Conservation (phyloP, 495 filamentous ascomycete genomes). For the Penicillium soppii region DNA sequence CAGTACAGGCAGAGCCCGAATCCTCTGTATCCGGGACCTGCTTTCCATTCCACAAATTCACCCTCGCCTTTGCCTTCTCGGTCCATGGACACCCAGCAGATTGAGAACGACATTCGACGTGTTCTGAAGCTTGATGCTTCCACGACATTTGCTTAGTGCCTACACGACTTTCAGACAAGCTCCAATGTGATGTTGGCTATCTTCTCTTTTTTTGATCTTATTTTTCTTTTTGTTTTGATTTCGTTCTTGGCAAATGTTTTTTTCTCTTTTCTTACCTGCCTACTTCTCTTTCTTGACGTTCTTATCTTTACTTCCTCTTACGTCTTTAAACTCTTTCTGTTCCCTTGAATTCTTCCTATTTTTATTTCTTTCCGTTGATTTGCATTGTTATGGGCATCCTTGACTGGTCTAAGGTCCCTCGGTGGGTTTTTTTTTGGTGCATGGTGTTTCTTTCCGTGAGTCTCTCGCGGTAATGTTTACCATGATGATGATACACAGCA, state of each 20-base stretch:
- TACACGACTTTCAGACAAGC: too few relatives aligned
- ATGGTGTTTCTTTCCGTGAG: constrained; percentile 14
- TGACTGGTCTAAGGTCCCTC: constrained; percentile 25
- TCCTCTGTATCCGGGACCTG: constrained; percentile 20
- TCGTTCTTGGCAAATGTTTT: background rate
- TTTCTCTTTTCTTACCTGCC: constrained; percentile 6
- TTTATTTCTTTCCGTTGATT: constrained; percentile 4
- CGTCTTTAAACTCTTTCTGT: too few relatives aligned
- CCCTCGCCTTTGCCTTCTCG: constrained; percentile 28
- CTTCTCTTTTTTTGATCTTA: too few relatives aligned
- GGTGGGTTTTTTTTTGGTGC: constrained; percentile 18
- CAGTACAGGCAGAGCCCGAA: constrained; percentile 1
- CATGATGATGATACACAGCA: constrained; percentile 20
- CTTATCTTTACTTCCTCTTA: constrained; percentile 3
- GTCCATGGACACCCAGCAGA: constrained; percentile 41
- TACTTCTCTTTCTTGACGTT: background rate
- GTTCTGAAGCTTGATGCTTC: constrained; percentile 50
- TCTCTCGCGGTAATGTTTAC: constrained; percentile 6
- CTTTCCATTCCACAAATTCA: constrained; percentile 22
- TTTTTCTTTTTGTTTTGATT: background rate
- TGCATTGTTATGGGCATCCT: constrained; percentile 19
- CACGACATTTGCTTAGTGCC: constrained; percentile 30
- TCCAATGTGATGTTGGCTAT: too few relatives aligned
- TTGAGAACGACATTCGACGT: constrained; percentile 55
- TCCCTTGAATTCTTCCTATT: background rate